These are phyloP conservation scores for Hericium alpestre DNA, from an alignment of 768 basidiomycete genomes.

Conservation along the genomic window DNA sequence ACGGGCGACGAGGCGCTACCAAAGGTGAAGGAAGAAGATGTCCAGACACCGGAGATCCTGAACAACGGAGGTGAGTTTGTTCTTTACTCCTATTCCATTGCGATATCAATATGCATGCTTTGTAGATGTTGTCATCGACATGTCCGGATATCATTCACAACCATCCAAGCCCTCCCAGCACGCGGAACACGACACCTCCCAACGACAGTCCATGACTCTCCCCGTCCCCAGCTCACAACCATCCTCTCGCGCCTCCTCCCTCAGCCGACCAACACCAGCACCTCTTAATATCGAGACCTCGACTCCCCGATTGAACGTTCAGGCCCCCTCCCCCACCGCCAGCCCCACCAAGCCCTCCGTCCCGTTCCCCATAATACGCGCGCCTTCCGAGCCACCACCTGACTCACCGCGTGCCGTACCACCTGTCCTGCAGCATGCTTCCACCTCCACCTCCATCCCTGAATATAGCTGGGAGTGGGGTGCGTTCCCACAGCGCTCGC, in stretches of 20 bases:
- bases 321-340: slow-evolving; percentile 13
- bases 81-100: not conserved
- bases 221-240: not conserved
- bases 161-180: slow-evolving; percentile 3
- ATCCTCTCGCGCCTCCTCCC: not conserved
- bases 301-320: slow-evolving; percentile 13
- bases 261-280: not conserved
- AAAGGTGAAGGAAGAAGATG: slow-evolving; percentile 28
- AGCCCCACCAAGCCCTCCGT: slow-evolving; percentile 18
- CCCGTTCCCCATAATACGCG: slow-evolving; percentile 31
- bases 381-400: slow-evolving; percentile 53
- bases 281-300: not conserved
- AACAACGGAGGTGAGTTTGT: slow-evolving; percentile 4
- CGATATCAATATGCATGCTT: not conserved
- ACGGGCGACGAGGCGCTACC: slow-evolving; percentile 43
- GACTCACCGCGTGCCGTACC: slow-evolving; percentile 19
- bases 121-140: slow-evolving; percentile 70
- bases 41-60: slow-evolving; percentile 39
- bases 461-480: slow-evolving; percentile 95
- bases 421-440: not conserved
- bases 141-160: slow-evolving; percentile 66
- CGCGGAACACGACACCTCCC: not conserved
- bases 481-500: slow-evolving; percentile 73
- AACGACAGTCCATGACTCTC: not conserved
- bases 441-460: slow-evolving; percentile 3